Conservation (phyloP, 305 asterid species). For the Galium porrigens region DNA sequence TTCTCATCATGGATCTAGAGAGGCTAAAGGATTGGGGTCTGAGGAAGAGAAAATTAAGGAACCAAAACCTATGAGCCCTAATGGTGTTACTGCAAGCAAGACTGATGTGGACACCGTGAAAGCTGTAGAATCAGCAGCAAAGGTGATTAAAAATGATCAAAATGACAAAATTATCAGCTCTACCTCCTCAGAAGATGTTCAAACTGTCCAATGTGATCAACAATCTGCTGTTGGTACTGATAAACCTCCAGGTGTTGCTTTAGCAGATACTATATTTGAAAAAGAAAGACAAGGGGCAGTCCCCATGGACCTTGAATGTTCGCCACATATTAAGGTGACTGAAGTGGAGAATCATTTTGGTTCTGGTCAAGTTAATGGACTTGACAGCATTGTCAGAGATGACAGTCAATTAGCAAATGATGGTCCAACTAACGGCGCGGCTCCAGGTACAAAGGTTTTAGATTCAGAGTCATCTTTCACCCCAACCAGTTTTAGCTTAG, state of each 20-base stretch:
- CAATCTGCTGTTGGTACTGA: constrained; percentile 24
- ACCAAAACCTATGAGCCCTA: constrained; percentile 32
- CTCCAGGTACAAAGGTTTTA: constrained; percentile 18
- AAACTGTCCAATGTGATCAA: constrained; percentile 29
- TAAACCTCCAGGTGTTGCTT: constrained; percentile 30
- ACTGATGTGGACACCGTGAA: constrained; percentile 31
- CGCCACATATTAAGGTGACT: constrained; percentile 11
- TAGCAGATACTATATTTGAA: constrained; percentile 19
- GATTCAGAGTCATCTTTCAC: constrained; percentile 30
- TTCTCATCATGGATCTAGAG: constrained; percentile 34
- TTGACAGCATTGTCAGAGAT: constrained; percentile 4
- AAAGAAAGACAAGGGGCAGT: constrained; percentile 15
- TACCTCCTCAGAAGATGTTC: constrained; percentile 27
- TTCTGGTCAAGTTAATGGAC: constrained; percentile 22
- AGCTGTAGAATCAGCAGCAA: constrained; percentile 35
- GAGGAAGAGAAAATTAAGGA: constrained; percentile 35
- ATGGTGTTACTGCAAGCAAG: constrained; percentile 27
- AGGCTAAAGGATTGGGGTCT: constrained; percentile 28
- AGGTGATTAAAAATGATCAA: constrained; percentile 26
- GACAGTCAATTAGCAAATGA: constrained; percentile 6
- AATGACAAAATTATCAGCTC: constrained; percentile 24
- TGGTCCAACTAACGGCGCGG: constrained; percentile 7
- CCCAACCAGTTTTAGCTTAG: constrained; percentile 17
- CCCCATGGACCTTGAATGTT: constrained; percentile 16
- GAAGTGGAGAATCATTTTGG: constrained; percentile 15